Evolutionary conservation across 768 basidiomycete species (phyloP).

Genomic region (Kwoniella botswanensis): DNA sequence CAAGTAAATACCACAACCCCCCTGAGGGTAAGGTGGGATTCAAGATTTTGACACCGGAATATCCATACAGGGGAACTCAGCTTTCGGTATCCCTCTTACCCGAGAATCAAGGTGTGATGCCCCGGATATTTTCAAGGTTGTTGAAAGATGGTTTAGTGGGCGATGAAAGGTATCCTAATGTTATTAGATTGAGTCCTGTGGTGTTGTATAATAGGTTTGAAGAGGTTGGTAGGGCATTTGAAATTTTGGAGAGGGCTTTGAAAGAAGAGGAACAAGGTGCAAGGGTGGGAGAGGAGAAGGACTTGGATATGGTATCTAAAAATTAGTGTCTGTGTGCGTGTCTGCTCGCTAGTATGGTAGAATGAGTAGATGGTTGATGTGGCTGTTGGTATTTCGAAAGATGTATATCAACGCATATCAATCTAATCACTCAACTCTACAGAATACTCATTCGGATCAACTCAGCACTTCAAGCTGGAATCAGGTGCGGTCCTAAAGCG

Average conservation of each 20-base stretch:
- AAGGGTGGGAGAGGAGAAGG: constrained; percentile 3
- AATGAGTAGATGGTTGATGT: too few species aligned
- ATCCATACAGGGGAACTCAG: constrained; percentile 78
- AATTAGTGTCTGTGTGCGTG: constrained; percentile 5
- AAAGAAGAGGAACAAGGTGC: constrained; percentile 37
- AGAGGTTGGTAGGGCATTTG: constrained; percentile 76
- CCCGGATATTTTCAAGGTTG: constrained; percentile 68
- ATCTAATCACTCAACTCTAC: too few species aligned
- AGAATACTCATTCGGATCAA: too few species aligned
- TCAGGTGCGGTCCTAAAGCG: too few species aligned
- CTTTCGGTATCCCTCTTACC: constrained; percentile 72
- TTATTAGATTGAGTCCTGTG: constrained; percentile 84
- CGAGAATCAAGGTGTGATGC: constrained; percentile 68
- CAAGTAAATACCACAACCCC: constrained; percentile 68
- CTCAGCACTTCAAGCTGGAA: too few species aligned
- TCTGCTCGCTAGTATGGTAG: not conserved
- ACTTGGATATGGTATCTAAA: constrained; percentile 25
- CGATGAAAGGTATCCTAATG: constrained; percentile 88
- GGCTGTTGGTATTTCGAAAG: too few species aligned
- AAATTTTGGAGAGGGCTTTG: constrained; percentile 66
- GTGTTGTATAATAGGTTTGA: constrained; percentile 83
- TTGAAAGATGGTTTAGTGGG: constrained; percentile 78
- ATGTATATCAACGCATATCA: too few species aligned
- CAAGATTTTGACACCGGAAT: constrained; percentile 87
- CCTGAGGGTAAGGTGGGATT: constrained; percentile 63